Evolutionary conservation across 2,329 filamentous ascomycete genomes (phyloP).

Genomic region (Orbilia ellipsospora): DNA sequence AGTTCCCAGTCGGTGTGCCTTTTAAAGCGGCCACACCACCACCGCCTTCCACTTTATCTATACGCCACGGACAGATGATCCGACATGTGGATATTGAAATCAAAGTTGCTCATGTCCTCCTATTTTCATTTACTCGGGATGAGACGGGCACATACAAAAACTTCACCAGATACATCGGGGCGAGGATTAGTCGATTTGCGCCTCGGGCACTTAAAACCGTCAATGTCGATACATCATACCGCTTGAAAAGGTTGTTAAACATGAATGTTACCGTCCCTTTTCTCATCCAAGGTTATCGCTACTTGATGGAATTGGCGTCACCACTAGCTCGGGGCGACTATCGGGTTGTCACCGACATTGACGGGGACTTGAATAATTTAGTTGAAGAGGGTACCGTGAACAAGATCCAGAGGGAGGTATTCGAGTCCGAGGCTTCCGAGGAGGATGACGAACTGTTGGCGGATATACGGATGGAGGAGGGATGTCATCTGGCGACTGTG

Average conservation of each 20-base stretch:
- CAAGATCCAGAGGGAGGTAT: neutral
- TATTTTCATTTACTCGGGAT: neutral
- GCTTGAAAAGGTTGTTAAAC: neutral
- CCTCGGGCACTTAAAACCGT: conserved; percentile 13
- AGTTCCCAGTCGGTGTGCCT: too few species aligned
- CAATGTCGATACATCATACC: neutral
- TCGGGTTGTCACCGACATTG: neutral
- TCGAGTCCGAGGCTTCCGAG: neutral
- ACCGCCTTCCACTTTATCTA: too few species aligned
- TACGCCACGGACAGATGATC: neutral
- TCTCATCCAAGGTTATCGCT: neutral
- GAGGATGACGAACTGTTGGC: neutral
- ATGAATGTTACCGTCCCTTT: too few species aligned
- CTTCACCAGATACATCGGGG: neutral
- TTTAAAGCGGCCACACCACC: too few species aligned
- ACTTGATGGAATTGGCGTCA: conserved; percentile 3
- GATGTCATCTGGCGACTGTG: conserved; percentile 14
- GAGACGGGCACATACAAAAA: neutral
- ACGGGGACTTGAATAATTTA: neutral
- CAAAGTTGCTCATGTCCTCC: neutral
- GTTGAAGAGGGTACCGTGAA: neutral
- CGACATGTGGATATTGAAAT: conserved; percentile 10
- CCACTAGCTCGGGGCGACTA: conserved; percentile 6
- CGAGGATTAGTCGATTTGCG: neutral
- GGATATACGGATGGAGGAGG: neutral